Evolutionary conservation across 1,284 basidiomycete species (phyloP), one percentile per base, ranked within the genome.

Genomic region (Naganishia liquefaciens): DNA sequence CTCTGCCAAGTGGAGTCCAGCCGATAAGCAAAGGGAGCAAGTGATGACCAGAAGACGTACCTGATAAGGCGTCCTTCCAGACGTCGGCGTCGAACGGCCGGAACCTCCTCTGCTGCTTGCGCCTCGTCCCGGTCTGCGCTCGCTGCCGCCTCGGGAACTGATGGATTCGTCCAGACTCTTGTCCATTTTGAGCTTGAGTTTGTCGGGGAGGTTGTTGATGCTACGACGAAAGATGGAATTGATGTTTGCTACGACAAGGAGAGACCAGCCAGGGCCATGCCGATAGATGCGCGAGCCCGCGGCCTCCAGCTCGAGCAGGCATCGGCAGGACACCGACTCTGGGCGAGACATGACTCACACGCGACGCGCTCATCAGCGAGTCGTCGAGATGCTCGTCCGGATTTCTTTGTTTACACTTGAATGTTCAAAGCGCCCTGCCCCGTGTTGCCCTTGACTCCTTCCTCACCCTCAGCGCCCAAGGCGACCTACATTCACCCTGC

Each of bases 1-100:
- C 79, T 72, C 79, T 80, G 62, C 3, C 15, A 50, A 33, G 39
- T 9, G 21, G n/a, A n/a, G n/a, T n/a, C n/a, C n/a, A n/a, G n/a
- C n/a, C n/a, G n/a, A n/a, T 23, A 40, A 25, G 64, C 55, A n/a
- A 37, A 39, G 27, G 27, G 39, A 58, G 30, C 17, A 42, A 23
- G n/a, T n/a, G n/a, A n/a, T n/a, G n/a, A n/a, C n/a, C n/a, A n/a
- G n/a, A n/a, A n/a, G n/a, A 30, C 68, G 27, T 44, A 78, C 76
- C 40, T 73, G 65, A 51, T 78, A 78, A 46, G 76, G 76, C 6
- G 70, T 70, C 2, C 64, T 65, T 21, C 68, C 68, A 13, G 67
- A 62, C n/a, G 68, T 70, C 25, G 70, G 64, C 11, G 64, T 67
- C 23, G 44, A 62, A 55, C 67, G 40, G 17, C 65, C 66, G 25